Conservation (phyloP, 805 yeast genomes). For the Candida golubevii region DNA sequence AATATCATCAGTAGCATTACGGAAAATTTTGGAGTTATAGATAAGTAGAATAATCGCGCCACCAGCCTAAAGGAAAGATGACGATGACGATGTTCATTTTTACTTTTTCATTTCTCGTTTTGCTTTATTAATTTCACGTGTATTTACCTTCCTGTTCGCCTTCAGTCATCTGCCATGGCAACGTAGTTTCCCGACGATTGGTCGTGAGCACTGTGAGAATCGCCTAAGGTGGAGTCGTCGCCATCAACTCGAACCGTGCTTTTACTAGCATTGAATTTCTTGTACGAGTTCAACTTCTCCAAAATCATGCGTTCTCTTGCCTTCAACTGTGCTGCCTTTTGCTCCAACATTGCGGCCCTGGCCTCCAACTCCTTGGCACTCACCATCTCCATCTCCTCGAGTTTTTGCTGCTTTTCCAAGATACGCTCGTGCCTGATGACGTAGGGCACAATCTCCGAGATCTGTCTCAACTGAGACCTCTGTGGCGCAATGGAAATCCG, state of each 20-base stretch:
- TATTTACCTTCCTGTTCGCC: not conserved
- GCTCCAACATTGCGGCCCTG: slow-evolving; percentile 73
- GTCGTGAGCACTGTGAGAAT: not conserved
- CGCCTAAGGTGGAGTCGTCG: not conserved
- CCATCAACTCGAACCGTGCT: not conserved
- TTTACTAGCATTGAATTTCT: not conserved
- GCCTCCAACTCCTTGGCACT: slow-evolving; percentile 69
- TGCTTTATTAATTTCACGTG: no score
- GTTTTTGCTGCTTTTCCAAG: slow-evolving; percentile 68
- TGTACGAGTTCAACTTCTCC: slow-evolving; percentile 31
- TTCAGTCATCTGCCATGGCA: slow-evolving; percentile 9
- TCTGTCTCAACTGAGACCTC: slow-evolving; percentile 65
- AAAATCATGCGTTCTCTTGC: slow-evolving; percentile 55
- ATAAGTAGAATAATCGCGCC: no score
- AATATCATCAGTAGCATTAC: no score
- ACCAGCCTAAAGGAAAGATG: no score
- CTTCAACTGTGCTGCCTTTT: slow-evolving; percentile 69
- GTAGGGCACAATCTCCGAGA: slow-evolving; percentile 83
- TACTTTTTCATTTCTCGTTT: not conserved
- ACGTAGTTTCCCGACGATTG: slow-evolving; percentile 15
- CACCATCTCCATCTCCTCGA: slow-evolving; percentile 75
- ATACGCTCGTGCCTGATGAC: slow-evolving; percentile 73
- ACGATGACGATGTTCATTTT: no score
- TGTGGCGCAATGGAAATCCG: slow-evolving; percentile 43
- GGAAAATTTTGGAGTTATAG: no score